Conservation (phyloP, 768 basidiomycete species). For the Calocera cornea region DNA sequence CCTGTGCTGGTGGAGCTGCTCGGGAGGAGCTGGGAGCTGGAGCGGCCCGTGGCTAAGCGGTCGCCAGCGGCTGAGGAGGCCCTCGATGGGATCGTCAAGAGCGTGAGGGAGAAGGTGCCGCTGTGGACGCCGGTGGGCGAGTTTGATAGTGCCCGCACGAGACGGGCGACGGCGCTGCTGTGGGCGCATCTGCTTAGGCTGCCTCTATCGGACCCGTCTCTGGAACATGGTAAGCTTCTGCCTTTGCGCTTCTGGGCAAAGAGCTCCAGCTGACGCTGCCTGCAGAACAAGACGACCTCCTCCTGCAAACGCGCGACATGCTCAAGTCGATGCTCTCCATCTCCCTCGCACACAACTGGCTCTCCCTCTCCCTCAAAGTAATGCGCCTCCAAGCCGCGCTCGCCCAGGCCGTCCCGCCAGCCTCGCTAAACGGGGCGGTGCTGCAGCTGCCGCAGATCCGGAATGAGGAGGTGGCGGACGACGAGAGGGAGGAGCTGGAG, state of each 20-base stretch:
- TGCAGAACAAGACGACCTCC: slow-evolving; percentile 54
- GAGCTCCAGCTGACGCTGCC: slow-evolving; percentile 5
- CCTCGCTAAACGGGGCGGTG: slow-evolving; percentile 24
- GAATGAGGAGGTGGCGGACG: slow-evolving; percentile 25
- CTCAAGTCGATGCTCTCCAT: slow-evolving; percentile 74
- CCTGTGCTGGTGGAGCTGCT: slow-evolving; percentile 60
- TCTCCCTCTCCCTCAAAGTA: slow-evolving; percentile 57
- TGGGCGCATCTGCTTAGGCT: slow-evolving; percentile 75
- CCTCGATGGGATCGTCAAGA: slow-evolving; percentile 38
- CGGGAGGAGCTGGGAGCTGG: slow-evolving; percentile 50
- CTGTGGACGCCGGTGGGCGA: slow-evolving; percentile 16
- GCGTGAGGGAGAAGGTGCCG: slow-evolving; percentile 6
- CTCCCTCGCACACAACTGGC: slow-evolving; percentile 77
- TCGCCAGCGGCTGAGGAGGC: slow-evolving; percentile 17
- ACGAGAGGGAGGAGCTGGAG: slow-evolving; percentile 33
- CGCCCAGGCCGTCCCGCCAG: slow-evolving; percentile 65
- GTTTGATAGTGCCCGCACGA: slow-evolving; percentile 22
- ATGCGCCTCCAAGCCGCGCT: slow-evolving; percentile 77
- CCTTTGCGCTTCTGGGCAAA: slow-evolving; percentile 10
- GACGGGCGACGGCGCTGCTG: slow-evolving; percentile 51
- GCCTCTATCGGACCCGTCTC: slow-evolving; percentile 35
- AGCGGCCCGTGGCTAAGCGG: slow-evolving; percentile 28
- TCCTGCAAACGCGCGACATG: slow-evolving; percentile 58
- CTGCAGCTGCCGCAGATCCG: slow-evolving; percentile 67
- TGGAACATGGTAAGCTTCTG: slow-evolving; percentile 47